Evolutionary conservation across 768 basidiomycete species (phyloP), one percentile per base, ranked within the genome.

Genomic region (Tricholoma matsutake): DNA sequence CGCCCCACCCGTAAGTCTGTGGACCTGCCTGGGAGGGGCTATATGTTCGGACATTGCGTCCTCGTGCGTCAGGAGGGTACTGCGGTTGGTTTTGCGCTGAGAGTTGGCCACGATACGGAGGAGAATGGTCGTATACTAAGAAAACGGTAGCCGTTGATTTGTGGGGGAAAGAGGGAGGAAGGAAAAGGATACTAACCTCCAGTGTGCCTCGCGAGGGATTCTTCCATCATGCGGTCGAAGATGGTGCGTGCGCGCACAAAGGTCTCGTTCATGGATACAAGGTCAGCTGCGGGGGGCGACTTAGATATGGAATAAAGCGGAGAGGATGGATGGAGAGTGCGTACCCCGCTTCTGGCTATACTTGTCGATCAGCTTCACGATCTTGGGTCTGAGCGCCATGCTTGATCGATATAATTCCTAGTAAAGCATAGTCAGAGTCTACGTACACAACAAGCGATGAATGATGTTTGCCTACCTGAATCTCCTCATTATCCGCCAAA

Each of bases 341-440:
- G 35, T 61, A 81, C 83, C 83, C 75, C 94, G 82, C 77, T 98
- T 97, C 78, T 96, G 94, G 67, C 90, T 94, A 70, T 98, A 98
- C 78, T 95, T 97, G 72, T 97, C 94, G 63, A 98, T 97, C 57
- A 98, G 75, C 69, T 95, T 94, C 63, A 97, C 95, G 64, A 98
- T 96, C 80, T 94, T 96, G 6, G 95, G 95, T 49, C 96, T 83
- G 41, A 97, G 75, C 3, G 88, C 83, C 88, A 98, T 95, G 67
- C 90, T 89, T 22, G 87, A 86, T 45, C 94, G 85, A 74, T 98
- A 98, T 55, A 98, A 72, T 72, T 97, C 94, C 88, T 96, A 75
- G 25, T 22, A 9, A 1, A 9, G 35, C 16, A 37, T 37, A 28
- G 13, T 29, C 34, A 14, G 28, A 22, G 29, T 14, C 35, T 31